Evolutionary conservation across 768 basidiomycete genomes (phyloP).

Genomic region (Boletus subparvulus): DNA sequence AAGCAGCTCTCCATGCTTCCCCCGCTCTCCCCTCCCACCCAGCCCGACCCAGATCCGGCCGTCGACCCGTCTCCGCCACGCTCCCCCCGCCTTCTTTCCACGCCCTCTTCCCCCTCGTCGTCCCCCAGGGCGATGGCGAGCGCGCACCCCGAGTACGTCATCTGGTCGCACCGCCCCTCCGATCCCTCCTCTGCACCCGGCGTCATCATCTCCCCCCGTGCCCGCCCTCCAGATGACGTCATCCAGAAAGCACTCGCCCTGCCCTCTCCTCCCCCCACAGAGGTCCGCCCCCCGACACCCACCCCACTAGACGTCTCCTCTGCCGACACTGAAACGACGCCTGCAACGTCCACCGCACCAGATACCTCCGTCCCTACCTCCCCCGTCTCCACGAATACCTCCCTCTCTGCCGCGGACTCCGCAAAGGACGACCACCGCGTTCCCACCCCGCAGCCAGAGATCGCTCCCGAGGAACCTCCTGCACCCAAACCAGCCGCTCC

Average conservation of each 20-base stretch:
- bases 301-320: conserved; percentile 38
- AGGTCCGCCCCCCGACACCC: conserved; percentile 5
- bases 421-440: conserved; percentile 9
- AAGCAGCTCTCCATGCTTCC: conserved; percentile 45
- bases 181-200: conserved; percentile 65
- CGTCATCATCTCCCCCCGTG: conserved; percentile 66
- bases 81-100: conserved; percentile 4
- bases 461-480: neutral
- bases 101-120: conserved; percentile 6
- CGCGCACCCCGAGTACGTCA: conserved; percentile 45
- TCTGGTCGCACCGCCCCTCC: conserved; percentile 72
- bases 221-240: conserved; percentile 60
- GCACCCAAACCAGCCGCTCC: conserved; percentile 37
- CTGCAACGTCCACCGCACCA: conserved; percentile 50
- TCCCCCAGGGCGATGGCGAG: neutral
- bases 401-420: conserved; percentile 40
- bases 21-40: conserved; percentile 11
- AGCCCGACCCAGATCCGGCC: conserved; percentile 1
- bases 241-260: conserved; percentile 54
- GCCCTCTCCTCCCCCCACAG: conserved; percentile 38
- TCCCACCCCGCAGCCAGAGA: conserved; percentile 10
- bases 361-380: conserved; percentile 50
- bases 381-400: conserved; percentile 60
- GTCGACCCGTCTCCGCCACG: conserved; percentile 16
- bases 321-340: conserved; percentile 48